phyloP scores from a whole-genome alignment of 352 stramenopile species.

The Aphanomyces astaci region DNA sequence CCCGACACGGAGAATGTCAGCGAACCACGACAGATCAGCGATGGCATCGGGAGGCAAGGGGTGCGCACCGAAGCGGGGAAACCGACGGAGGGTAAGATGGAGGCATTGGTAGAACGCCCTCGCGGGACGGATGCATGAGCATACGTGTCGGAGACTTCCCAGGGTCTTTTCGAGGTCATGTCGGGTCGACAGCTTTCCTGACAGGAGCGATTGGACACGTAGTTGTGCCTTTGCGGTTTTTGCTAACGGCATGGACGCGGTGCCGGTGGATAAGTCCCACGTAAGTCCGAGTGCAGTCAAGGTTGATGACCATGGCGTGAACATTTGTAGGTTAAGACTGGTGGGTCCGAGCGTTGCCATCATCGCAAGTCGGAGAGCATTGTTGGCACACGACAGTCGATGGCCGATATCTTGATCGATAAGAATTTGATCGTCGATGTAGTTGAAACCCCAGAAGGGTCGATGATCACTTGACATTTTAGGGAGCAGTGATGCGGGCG shows the following conservation, averaged over 20 bases:
- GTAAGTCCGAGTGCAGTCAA: conserved; percentile 16
- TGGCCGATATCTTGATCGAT: conserved; percentile 13
- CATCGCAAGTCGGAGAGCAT: conserved; percentile 20
- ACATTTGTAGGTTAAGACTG: no score
- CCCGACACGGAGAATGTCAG: not conserved
- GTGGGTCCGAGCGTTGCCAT: conserved; percentile 19
- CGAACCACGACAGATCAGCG: not conserved
- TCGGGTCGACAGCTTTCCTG: no score
- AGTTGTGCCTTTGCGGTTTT: conserved; percentile 18
- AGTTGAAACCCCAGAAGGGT: conserved; percentile 27
- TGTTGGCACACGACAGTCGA: conserved; percentile 9
- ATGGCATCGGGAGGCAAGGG: not conserved
- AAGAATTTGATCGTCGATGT: conserved; percentile 27
- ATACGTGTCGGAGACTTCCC: not conserved
- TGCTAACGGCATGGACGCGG: conserved; percentile 20
- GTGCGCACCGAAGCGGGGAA: not conserved
- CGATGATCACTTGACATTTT: not conserved
- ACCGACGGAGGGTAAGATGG: not conserved
- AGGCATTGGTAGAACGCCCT: conserved; percentile 7
- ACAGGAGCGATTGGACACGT: not conserved
- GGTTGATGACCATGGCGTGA: conserved; percentile 7
- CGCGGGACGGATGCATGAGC: not conserved
- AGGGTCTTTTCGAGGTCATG: not conserved
- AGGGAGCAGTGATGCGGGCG: not conserved
- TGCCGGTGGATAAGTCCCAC: conserved; percentile 11